These are phyloP conservation scores for Diaporthe citri DNA, from an alignment of 2,329 filamentous ascomycete genomes.

Conservation along the genomic window DNA sequence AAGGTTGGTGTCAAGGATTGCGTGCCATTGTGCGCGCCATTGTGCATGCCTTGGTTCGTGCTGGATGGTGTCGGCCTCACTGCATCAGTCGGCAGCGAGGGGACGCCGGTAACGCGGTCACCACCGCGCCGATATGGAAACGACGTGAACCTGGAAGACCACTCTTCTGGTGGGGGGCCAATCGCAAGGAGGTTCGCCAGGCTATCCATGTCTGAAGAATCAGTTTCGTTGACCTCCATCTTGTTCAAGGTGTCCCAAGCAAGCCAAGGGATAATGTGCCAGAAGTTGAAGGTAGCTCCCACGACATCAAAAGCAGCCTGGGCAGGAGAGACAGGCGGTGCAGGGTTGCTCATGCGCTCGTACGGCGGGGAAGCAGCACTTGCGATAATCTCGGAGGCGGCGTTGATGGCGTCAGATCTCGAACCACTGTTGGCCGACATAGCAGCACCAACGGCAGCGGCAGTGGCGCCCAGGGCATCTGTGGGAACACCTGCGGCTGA, in stretches of 20 bases:
- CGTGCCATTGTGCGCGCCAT: too few relatives aligned
- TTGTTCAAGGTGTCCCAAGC: neutral
- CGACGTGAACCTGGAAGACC: neutral
- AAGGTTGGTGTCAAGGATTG: neutral
- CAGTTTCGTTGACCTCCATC: neutral
- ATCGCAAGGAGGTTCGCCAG: neutral
- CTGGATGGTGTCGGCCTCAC: neutral
- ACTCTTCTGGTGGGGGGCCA: neutral
- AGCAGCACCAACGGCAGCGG: neutral
- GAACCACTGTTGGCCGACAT: neutral
- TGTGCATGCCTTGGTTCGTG: too few relatives aligned
- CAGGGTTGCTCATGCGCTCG: neutral
- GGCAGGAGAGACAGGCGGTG: neutral
- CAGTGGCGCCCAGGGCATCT: neutral
- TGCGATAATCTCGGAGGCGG: neutral
- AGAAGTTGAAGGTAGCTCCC: neutral
- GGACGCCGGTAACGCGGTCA: neutral
- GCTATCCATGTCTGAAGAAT: neutral
- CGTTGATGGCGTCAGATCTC: neutral
- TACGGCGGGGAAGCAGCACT: neutral
- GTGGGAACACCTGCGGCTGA: neutral
- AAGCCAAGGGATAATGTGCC: neutral
- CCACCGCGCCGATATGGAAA: constrained; percentile 9
- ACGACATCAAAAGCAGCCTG: neutral
- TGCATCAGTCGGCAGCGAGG: neutral